Conservation (phyloP, 371 early-diverging fungal genomes). For the Mortierella sp. region DNA sequence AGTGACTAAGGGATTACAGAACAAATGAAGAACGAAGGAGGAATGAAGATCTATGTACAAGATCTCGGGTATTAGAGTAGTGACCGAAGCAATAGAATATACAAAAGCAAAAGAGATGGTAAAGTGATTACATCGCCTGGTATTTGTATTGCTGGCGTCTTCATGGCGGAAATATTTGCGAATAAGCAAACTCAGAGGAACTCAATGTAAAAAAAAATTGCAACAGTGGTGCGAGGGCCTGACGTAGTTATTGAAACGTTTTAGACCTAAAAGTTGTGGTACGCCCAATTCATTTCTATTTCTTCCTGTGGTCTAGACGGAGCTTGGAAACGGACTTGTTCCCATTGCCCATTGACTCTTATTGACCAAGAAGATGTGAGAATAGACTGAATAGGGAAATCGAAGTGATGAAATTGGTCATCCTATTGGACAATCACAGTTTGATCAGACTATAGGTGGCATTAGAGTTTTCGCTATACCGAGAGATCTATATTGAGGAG, state of each 20-base stretch:
- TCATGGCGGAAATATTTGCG: background rate
- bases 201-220: background rate
- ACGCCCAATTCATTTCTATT: no score
- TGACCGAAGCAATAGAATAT: background rate
- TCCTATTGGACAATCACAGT: background rate
- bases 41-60: background rate
- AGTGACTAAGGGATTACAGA: background rate
- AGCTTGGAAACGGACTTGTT: no score
- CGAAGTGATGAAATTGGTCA: background rate
- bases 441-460: no score
- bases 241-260: no score
- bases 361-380: background rate
- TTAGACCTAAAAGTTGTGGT: no score
- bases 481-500: background rate
- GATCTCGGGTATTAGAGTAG: conserved; percentile 4
- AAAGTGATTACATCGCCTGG: background rate
- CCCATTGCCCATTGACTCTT: background rate
- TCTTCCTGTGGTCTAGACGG: no score
- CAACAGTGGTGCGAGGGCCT: no score
- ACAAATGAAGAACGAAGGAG: background rate
- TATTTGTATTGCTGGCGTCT: background rate
- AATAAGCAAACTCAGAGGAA: background rate
- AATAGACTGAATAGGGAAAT: background rate
- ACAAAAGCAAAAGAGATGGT: background rate
- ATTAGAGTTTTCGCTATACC: background rate